Evolutionary conservation across 176 grass and related monocot species (phyloP).

Genomic region (Juncus inflexus): DNA sequence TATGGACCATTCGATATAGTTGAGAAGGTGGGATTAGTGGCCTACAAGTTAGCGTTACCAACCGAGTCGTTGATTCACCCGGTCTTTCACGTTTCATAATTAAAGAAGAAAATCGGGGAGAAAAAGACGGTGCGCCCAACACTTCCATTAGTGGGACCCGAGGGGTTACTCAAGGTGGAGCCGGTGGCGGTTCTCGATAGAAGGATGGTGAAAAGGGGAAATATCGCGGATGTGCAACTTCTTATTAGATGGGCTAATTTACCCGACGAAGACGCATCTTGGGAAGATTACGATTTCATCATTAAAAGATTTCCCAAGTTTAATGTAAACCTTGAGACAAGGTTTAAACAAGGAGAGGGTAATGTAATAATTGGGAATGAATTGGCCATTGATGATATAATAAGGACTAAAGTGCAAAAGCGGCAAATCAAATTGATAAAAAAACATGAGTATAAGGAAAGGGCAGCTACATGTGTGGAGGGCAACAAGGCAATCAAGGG

Average conservation of each 20-base stretch:
- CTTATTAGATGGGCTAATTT: background rate
- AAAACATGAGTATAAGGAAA: no score
- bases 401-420: no score
- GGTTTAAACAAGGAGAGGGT: no score
- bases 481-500: no score
- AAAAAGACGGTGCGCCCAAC: no score
- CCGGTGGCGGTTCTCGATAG: background rate
- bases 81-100: background rate
- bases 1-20: background rate
- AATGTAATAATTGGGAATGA: no score
- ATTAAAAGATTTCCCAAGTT: background rate
- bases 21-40: background rate
- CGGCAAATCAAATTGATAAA: no score
- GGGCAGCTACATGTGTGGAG: no score
- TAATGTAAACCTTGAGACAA: no score
- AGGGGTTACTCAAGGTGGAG: background rate
- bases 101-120: conserved; percentile 11
- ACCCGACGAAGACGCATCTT: background rate
- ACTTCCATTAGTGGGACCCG: background rate
- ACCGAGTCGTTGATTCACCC: background rate
- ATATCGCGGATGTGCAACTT: background rate
- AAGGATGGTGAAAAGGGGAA: background rate
- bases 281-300: background rate
- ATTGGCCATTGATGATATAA: no score
- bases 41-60: background rate